A percentile compares a stretch with the other conserved stretches of the same genome.
These are phyloP conservation scores for Pseudonitzschia multiseries DNA, from an alignment of 108 stramenopile genomes.

Conservation along the genomic window DNA sequence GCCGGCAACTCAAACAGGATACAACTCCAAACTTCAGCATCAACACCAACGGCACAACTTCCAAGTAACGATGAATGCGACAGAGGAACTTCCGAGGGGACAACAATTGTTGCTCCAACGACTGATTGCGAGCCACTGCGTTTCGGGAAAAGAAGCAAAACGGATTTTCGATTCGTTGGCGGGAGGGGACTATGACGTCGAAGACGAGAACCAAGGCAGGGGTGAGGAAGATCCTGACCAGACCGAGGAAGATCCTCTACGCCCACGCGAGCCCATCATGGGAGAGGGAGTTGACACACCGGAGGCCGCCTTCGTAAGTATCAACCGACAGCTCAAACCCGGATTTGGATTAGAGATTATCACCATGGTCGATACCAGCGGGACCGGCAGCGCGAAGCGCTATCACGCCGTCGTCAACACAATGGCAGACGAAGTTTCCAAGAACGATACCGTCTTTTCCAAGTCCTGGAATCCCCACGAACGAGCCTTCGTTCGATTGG, in stretches of 20 bases:
- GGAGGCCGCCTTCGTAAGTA: slow-evolving; percentile 50
- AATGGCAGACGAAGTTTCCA: slow-evolving; percentile 34
- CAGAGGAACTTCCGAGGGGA: slow-evolving; percentile 48
- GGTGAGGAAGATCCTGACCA: no score
- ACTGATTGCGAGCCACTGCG: slow-evolving; percentile 58
- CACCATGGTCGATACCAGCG: slow-evolving; percentile 43
- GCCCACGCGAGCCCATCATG: not conserved
- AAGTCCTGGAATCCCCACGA: slow-evolving; percentile 45
- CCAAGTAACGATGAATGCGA: slow-evolving; percentile 4
- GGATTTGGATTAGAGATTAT: slow-evolving; percentile 70
- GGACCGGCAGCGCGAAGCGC: slow-evolving; percentile 19
- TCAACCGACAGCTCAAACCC: slow-evolving; percentile 55
- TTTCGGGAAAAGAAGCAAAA: slow-evolving; percentile 50
- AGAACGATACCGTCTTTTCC: slow-evolving; percentile 25
- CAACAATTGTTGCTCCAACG: slow-evolving; percentile 75
- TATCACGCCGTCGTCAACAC: slow-evolving; percentile 66
- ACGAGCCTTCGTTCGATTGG: slow-evolving; percentile 47
- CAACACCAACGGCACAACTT: no score
- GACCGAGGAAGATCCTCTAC: not conserved
- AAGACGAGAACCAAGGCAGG: not conserved
- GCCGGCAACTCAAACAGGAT: no score
- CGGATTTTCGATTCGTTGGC: not conserved
- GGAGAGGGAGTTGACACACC: slow-evolving; percentile 7
- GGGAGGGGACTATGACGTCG: slow-evolving; percentile 17
- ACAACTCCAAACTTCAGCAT: no score